Conservation (phyloP, 192 early-diverging fungal genomes). For the Glomus cerebriforme region DNA sequence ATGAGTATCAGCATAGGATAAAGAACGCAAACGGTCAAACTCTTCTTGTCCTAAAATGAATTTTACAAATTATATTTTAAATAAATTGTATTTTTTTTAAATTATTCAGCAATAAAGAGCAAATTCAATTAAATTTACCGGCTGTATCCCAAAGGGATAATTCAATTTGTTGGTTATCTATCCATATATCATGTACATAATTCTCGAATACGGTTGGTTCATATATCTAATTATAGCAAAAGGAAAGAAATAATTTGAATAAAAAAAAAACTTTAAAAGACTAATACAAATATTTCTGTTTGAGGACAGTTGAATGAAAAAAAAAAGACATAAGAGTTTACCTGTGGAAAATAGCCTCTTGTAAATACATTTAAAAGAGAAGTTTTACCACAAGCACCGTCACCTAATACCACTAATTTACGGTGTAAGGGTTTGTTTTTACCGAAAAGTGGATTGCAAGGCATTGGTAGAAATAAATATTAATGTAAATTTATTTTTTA, state of each 20-base stretch:
- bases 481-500: no score
- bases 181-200: constrained; percentile 39
- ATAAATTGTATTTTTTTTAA: background rate
- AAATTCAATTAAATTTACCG: constrained; percentile 26
- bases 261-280: no score
- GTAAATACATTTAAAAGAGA: constrained; percentile 47
- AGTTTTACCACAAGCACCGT: constrained; percentile 43
- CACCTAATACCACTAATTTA: constrained; percentile 36
- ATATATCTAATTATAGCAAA: constrained; percentile 35
- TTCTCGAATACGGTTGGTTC: constrained; percentile 51
- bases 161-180: constrained; percentile 42
- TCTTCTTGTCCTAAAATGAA: constrained; percentile 80
- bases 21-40: constrained; percentile 89
- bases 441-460: background rate
- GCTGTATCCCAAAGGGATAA: constrained; percentile 48
- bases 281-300: no score
- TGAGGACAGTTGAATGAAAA: no score
- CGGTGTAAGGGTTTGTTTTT: constrained; percentile 8
- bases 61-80: background rate
- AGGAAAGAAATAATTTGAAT: constrained; percentile 5
- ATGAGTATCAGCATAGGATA: constrained; percentile 92
- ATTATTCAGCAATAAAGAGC: no score
- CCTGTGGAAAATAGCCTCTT: constrained; percentile 43
- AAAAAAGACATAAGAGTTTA: background rate
- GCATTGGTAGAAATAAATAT: background rate